These are phyloP conservation scores for Trichosporon sp. DNA, from an alignment of 1,284 basidiomycete species.

Conservation along the genomic window DNA sequence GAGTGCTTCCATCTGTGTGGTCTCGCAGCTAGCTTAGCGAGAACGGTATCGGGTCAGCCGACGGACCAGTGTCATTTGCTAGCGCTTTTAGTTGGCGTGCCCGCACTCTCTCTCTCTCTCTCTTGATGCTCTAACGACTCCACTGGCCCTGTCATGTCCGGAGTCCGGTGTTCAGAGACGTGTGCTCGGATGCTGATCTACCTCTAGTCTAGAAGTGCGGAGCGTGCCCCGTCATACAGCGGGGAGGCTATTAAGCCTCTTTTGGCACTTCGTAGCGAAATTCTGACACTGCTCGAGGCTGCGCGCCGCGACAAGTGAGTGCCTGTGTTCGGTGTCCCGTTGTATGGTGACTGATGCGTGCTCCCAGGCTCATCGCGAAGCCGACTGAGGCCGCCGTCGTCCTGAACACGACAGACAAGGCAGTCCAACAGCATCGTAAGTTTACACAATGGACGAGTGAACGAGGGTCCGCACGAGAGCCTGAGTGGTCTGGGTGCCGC, in stretches of 20 bases:
- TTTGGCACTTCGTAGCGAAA: constrained; percentile 36
- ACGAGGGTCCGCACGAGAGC: neutral
- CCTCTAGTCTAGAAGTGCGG: neutral
- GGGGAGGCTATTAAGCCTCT: constrained; percentile 38
- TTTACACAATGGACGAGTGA: neutral
- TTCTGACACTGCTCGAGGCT: constrained; percentile 41
- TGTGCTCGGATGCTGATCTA: neutral
- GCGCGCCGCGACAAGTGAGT: constrained; percentile 45
- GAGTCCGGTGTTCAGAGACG: neutral
- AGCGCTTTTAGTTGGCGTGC: too few relatives aligned
- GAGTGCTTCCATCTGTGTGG: neutral
- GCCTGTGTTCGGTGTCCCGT: neutral
- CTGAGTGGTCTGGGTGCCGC: too few relatives aligned
- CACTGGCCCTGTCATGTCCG: too few relatives aligned
- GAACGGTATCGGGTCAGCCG: neutral
- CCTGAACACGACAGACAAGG: constrained; percentile 15
- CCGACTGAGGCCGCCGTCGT: constrained; percentile 32
- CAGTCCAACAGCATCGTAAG: constrained; percentile 20
- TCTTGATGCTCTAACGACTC: neutral
- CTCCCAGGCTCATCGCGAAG: constrained; percentile 21
- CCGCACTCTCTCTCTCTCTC: neutral
- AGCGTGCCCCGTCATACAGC: neutral
- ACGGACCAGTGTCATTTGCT: neutral
- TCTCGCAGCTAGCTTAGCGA: neutral
- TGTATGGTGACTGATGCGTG: neutral